Conservation (phyloP, 2,329 filamentous ascomycete genomes). For the Xenoacremonium recifei region DNA sequence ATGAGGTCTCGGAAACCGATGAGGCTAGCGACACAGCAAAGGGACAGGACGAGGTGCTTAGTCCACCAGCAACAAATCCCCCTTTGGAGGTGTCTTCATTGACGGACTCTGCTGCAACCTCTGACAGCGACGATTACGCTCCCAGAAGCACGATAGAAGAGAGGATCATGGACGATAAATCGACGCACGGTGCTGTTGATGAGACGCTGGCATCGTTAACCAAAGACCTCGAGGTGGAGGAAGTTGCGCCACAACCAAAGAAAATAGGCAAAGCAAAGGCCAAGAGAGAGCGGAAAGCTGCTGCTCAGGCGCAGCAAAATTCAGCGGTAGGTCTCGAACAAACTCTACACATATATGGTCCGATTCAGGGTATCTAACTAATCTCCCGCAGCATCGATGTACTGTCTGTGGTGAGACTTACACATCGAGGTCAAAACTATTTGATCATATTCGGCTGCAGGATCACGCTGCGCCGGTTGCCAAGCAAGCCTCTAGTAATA, state of each 20-base stretch:
- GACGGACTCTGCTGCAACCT: conserved; percentile 12
- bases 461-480: conserved; percentile 59
- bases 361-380: neutral
- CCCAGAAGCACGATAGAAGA: conserved; percentile 42
- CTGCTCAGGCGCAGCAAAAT: conserved; percentile 33
- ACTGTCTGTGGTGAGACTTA: conserved; percentile 45
- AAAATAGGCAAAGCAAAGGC: conserved; percentile 52
- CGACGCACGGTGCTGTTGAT: conserved; percentile 8
- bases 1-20: conserved; percentile 3
- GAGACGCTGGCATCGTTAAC: conserved; percentile 12
- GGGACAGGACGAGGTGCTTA: neutral
- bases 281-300: conserved; percentile 48
- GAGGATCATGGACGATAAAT: conserved; percentile 30
- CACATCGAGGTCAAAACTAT: conserved; percentile 67
- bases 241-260: conserved; percentile 26
- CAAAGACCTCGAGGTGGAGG: conserved; percentile 25
- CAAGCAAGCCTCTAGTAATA: conserved; percentile 20
- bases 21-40: neutral
- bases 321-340: conserved; percentile 31
- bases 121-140: conserved; percentile 45
- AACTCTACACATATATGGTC: neutral
- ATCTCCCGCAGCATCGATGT: conserved; percentile 38
- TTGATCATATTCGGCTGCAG: conserved; percentile 67
- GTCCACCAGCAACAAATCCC: neutral
- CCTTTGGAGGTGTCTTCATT: conserved; percentile 4